Evolutionary conservation across 768 basidiomycete genomes (phyloP), one percentile per base, ranked within the genome.

Genomic region (Kwoniella sp.): DNA sequence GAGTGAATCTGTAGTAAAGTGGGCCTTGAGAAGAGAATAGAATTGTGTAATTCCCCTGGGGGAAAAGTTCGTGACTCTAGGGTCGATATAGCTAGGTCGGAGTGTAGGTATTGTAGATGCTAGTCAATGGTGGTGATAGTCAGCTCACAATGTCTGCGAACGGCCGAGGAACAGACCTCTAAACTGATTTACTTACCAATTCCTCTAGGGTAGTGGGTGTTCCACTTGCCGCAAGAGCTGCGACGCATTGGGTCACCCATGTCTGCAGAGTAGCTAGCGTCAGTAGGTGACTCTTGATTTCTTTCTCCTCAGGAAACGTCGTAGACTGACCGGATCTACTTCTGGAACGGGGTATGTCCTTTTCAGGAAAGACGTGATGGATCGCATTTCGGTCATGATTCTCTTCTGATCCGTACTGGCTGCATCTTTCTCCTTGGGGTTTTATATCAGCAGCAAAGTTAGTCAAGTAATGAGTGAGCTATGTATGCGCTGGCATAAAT

Each of bases 1-100:
- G 85, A 83, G 19, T 82, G 80, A 26, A 96, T 84, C 52, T 96
- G 88, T 10, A 93, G 67, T 25, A 79, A 60, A 0, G 70, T 65
- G 0, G 70, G 70, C 2, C 47, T 44, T 24, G 64, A 72, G 57
- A 77, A 72, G 26, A 71, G 68, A 9, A 55, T 37, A 1, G 37
- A 52, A 1, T 69, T 36, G 62, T 73, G 74, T 5, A 64, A 27
- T 9, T 69, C 60, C 12, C 22, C 55, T 0, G 69, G 52, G 22
- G 63, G 61, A 49, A 67, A 58, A 17, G 36, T 17, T 25, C 44
- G 71, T 26, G 69, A 44, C 5, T 72, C 69, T 3, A 79, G 65
- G 19, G 72, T 71, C 0, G 77, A 77, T 27, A 60, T 17, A 7
- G 72, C 40, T 7, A 79, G 68, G 56, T 78, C 71, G 26, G 77